phyloP scores from a whole-genome alignment of 2,329 filamentous ascomycete genomes.

The Daldinia eschscholtzii region DNA sequence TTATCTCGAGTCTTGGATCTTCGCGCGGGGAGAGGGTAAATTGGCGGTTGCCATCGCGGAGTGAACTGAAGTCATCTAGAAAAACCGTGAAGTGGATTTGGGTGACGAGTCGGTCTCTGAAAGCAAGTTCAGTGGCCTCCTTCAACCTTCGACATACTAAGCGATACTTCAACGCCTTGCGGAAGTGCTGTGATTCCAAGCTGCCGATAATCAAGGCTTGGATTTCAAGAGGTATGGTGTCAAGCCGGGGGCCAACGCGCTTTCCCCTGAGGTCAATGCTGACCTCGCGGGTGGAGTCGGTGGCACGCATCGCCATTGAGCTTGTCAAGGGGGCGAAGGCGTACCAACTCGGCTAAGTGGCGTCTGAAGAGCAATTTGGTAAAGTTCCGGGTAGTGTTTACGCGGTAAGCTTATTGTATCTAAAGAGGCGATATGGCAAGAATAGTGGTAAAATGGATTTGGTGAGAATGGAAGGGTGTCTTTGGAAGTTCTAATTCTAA shows the following conservation, averaged over 20 bases:
- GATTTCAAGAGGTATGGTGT: neutral
- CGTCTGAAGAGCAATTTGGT: neutral
- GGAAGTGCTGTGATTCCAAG: neutral
- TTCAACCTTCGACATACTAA: neutral
- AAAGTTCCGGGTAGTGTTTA: neutral
- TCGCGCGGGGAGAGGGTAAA: neutral
- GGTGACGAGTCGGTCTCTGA: neutral
- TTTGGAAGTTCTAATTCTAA: neutral
- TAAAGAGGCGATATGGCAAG: neutral
- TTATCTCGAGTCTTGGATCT: neutral
- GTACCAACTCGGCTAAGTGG: neutral
- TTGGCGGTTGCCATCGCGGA: neutral
- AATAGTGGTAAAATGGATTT: neutral
- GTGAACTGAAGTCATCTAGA: neutral
- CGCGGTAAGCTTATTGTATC: neutral
- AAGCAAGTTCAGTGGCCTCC: neutral
- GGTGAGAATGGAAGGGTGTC: neutral
- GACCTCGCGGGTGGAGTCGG: neutral
- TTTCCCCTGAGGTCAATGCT: neutral
- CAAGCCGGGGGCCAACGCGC: neutral
- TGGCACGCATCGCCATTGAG: neutral
- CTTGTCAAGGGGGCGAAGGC: neutral
- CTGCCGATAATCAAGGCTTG: neutral
- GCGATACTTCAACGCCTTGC: neutral
- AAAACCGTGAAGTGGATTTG: neutral